A percentile compares a stretch with the other conserved stretches of the same genome.
Evolutionary conservation across 164 flowering plant genomes (phyloP).

Genomic region (Chimonanthus praecox): DNA sequence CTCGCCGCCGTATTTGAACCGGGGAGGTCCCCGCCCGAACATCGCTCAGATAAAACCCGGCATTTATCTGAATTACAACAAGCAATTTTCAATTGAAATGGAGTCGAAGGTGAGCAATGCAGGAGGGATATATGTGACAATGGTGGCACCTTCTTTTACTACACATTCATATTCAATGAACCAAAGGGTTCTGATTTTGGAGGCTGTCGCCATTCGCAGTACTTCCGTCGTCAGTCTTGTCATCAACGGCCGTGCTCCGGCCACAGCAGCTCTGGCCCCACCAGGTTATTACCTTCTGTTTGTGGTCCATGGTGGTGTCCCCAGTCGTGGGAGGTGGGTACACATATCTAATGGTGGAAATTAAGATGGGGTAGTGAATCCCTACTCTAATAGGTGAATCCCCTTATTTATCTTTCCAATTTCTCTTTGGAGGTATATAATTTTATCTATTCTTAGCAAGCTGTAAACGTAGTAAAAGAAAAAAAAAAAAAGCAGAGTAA

Average conservation of each 20-base stretch:
- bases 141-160: conserved; percentile 60
- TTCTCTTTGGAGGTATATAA: too few species aligned
- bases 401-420: too few species aligned
- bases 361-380: not conserved
- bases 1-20: conserved; percentile 33
- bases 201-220: not conserved
- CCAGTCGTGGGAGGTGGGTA: conserved; percentile 53
- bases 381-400: too few species aligned
- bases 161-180: conserved; percentile 57
- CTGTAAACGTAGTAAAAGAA: too few species aligned
- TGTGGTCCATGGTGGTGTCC: conserved; percentile 46
- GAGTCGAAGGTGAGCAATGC: not conserved
- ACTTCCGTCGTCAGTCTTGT: conserved; percentile 7
- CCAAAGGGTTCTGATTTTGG: conserved; percentile 42
- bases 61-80: conserved; percentile 12
- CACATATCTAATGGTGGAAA: conserved; percentile 12
- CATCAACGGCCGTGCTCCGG: conserved; percentile 24
- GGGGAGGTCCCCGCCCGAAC: conserved; percentile 9
- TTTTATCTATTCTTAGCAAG: too few species aligned
- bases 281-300: conserved; percentile 53
- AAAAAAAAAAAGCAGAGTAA: too few species aligned
- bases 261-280: conserved; percentile 34
- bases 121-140: conserved; percentile 28
- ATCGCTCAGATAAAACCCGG: conserved; percentile 8
- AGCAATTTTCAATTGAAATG: conserved; percentile 14